phyloP scores from a whole-genome alignment of 495 filamentous ascomycete genomes.

The Hypomontagnella monticulosa region DNA sequence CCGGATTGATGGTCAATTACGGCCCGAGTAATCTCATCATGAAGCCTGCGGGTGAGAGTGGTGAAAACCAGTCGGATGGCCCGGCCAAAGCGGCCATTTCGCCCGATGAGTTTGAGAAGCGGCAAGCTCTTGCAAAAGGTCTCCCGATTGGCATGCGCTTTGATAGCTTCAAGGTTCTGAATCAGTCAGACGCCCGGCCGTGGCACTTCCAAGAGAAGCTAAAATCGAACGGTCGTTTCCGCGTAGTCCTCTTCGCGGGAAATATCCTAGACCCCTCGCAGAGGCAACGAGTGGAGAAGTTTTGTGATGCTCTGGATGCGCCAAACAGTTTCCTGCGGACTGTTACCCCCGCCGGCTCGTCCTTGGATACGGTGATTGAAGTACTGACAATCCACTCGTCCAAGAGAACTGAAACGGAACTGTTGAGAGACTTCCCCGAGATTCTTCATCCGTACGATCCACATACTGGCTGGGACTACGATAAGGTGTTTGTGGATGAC shows the following conservation, averaged over 20 bases:
- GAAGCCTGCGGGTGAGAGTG: slow-evolving; percentile 40
- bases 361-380: slow-evolving; percentile 60
- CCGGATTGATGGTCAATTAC: slow-evolving; percentile 44
- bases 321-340: slow-evolving; percentile 51
- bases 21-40: slow-evolving; percentile 34
- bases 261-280: slow-evolving; percentile 56
- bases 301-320: slow-evolving; percentile 53
- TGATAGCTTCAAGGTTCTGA: slow-evolving; percentile 67
- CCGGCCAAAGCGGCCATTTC: slow-evolving; percentile 62
- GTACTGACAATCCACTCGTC: slow-evolving; percentile 69
- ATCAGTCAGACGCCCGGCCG: slow-evolving; percentile 67
- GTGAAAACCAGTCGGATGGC: slow-evolving; percentile 66
- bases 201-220: slow-evolving; percentile 61
- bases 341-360: slow-evolving; percentile 55
- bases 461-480: slow-evolving; percentile 70
- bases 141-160: slow-evolving; percentile 64
- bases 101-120: slow-evolving; percentile 36
- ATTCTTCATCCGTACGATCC: slow-evolving; percentile 67
- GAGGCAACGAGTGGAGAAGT: slow-evolving; percentile 58
- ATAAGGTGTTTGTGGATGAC: slow-evolving; percentile 73
- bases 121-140: slow-evolving; percentile 51
- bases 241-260: slow-evolving; percentile 72
- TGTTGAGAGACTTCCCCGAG: slow-evolving; percentile 64
- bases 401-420: slow-evolving; percentile 58
- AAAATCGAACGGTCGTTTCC: slow-evolving; percentile 67